Percentiles rank a stretch among this genome's conserved stretches.
phyloP scores from a whole-genome alignment of 176 grass and related monocot species.

The Calamus simplicifolius region DNA sequence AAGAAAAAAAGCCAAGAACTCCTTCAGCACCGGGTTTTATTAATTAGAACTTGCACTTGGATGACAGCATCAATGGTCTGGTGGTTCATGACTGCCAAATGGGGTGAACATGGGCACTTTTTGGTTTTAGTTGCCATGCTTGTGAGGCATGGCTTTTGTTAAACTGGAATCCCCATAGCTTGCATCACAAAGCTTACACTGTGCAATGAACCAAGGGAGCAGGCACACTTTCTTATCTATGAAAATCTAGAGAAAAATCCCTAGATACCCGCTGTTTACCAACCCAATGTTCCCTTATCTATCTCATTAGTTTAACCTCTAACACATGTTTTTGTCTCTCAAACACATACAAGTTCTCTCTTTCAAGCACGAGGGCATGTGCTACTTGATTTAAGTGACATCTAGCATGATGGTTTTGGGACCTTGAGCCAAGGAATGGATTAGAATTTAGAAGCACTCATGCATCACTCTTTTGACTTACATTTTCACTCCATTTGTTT shows the following conservation, averaged over 20 bases:
- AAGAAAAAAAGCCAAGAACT: background rate
- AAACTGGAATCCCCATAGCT: background rate
- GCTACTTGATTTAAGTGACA: slow-evolving; percentile 21
- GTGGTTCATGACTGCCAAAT: too few relatives aligned
- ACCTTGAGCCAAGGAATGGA: slow-evolving; percentile 13
- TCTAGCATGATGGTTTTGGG: slow-evolving; percentile 19
- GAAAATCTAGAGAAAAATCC: slow-evolving; percentile 26
- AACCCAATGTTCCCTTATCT: slow-evolving; percentile 4
- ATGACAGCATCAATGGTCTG: too few relatives aligned
- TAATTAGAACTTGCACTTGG: background rate
- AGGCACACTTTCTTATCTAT: slow-evolving; percentile 5
- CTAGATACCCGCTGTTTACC: slow-evolving; percentile 4
- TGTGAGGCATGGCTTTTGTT: background rate
- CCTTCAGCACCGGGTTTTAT: background rate
- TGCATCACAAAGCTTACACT: slow-evolving; percentile 5
- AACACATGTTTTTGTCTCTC: slow-evolving; percentile 36
- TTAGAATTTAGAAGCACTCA: too few relatives aligned
- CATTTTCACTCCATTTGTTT: too few relatives aligned
- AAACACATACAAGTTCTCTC: too few relatives aligned
- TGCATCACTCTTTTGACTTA: too few relatives aligned
- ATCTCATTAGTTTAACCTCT: slow-evolving; percentile 21
- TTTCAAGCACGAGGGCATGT: slow-evolving; percentile 19
- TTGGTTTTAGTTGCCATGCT: background rate
- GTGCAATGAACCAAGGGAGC: slow-evolving; percentile 33
- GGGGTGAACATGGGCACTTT: background rate